Evolutionary conservation across 768 basidiomycete species (phyloP), one percentile per base, ranked within the genome.

Genomic region (Hygrophorus russula): DNA sequence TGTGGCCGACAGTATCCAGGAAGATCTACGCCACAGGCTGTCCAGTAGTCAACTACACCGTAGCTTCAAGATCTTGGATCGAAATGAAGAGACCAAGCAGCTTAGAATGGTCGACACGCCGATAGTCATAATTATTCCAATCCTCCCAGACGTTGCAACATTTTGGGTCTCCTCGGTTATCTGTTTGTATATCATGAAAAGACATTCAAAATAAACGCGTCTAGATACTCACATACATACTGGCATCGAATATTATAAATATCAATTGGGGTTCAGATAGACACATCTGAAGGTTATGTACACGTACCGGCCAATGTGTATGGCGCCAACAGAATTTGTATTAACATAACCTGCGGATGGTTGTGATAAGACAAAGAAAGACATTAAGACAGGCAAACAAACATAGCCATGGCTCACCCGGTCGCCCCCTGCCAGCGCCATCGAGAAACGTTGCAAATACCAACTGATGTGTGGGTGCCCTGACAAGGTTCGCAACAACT

Each of bases 1-100:
- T 74, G 52, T 75, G 69, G 1, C 84, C 84, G 2, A 86, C 81
- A 0, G 78, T 79, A 52, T 87, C 84, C 33, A 85, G 53, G 55
- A 87, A 82, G 3, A 89, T 87, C 51, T 87, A 82, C 2, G 82
- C 70, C 1, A 88, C 82, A 1, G 85, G 85, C 50, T 86, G 72
- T 0, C 78, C 80, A 3, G 75, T 78, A 8, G 59, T 37, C 0
- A 76, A 71, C 9, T 49, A 53, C 24, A 85, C 44, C 0, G 82
- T 84, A 7, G 35, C 51, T 14, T 72, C 70, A 12, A 82, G 64
- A 51, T 86, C 76, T 52, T 87, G 85, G 14, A 88, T 86, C 0
- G 78, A 82, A 61, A 87, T 87, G 1, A 87, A 68, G 31, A 86
- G 64, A 0, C 78, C 78, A 5, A 85, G 60, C 34, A 86, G 63